These are phyloP conservation scores for Aegilops umbellulata DNA, from an alignment of 176 grass and related monocot species.

Conservation along the genomic window DNA sequence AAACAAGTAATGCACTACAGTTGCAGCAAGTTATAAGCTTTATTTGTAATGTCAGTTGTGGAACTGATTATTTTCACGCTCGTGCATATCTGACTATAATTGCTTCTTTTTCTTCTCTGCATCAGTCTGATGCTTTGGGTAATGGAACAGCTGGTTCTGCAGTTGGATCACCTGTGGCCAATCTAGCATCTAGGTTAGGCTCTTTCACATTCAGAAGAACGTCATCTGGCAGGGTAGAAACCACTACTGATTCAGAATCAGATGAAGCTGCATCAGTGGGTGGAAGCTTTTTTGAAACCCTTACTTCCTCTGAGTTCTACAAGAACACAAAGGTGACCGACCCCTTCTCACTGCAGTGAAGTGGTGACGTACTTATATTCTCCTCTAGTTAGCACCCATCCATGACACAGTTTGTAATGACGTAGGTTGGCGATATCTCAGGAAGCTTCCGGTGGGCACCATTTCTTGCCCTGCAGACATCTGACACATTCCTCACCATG, in stretches of 20 bases:
- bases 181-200: slow-evolving; percentile 38
- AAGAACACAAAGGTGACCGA: slow-evolving; percentile 88
- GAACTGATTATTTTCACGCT: background rate
- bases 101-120: slow-evolving; percentile 12
- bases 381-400: background rate
- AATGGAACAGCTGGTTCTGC: slow-evolving; percentile 42
- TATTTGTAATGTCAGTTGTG: background rate
- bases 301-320: slow-evolving; percentile 95
- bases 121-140: slow-evolving; percentile 63
- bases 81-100: background rate
- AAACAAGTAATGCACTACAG: background rate
- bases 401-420: background rate
- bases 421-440: slow-evolving; percentile 82
- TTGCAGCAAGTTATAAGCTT: background rate
- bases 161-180: slow-evolving; percentile 47
- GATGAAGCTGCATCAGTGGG: slow-evolving; percentile 56
- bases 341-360: slow-evolving; percentile 6
- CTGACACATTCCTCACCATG: slow-evolving; percentile 97
- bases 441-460: slow-evolving; percentile 94
- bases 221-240: slow-evolving; percentile 55
- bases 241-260: slow-evolving; percentile 36
- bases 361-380: background rate
- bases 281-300: slow-evolving; percentile 86
- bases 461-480: slow-evolving; percentile 90
- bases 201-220: slow-evolving; percentile 63